These are phyloP conservation scores for Ocimum tenuiflorum DNA, from an alignment of 257 asterid species.

Conservation along the genomic window DNA sequence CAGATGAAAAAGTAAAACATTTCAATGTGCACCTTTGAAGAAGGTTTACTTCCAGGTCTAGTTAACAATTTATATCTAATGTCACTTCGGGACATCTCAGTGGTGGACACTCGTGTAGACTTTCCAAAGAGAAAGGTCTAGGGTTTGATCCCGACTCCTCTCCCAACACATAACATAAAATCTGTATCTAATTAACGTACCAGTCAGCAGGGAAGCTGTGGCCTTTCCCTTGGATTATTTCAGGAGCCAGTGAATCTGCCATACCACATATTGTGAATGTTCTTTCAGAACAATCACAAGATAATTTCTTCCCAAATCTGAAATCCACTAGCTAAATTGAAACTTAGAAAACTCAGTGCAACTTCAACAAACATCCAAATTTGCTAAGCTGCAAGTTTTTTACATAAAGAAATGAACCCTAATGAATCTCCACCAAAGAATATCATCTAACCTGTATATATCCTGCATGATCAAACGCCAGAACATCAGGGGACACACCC, in stretches of 20 bases:
- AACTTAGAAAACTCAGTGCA: conserved; percentile 28
- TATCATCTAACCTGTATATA: conserved; percentile 58
- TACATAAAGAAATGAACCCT: not conserved
- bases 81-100: too few species aligned
- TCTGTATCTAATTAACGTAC: conserved; percentile 37
- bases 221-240: conserved; percentile 88
- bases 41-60: too few species aligned
- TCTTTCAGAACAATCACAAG: conserved; percentile 53
- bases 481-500: conserved; percentile 77
- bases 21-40: too few species aligned
- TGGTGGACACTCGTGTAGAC: too few species aligned
- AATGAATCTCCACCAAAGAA: conserved; percentile 4
- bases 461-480: conserved; percentile 70
- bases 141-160: too few species aligned
- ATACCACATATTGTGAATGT: conserved; percentile 81
- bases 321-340: conserved; percentile 78
- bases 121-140: too few species aligned
- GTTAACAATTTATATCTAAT: conserved; percentile 17
- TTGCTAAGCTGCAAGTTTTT: conserved; percentile 8
- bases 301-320: conserved; percentile 74
- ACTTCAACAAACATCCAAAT: conserved; percentile 10
- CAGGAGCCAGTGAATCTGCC: conserved; percentile 89
- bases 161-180: too few species aligned
- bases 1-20: not conserved
- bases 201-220: conserved; percentile 90